These are phyloP conservation scores for Gleditsia sinensis DNA, from an alignment of 306 rosid species.

Conservation along the genomic window DNA sequence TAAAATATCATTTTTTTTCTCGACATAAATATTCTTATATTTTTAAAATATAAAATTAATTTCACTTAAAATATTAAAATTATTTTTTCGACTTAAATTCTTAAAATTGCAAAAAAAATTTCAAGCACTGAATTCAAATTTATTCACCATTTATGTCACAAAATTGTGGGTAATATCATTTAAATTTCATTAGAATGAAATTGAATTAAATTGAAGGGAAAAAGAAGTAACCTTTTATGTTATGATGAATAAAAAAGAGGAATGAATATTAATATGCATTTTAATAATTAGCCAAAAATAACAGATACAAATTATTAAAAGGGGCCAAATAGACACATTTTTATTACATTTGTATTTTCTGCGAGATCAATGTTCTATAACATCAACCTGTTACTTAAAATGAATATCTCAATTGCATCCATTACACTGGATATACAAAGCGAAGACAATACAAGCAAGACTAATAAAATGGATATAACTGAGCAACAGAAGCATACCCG, in stretches of 20 bases:
- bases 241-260: neutral
- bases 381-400: neutral
- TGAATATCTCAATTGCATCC: slow-evolving; percentile 14
- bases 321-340: neutral
- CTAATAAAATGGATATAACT: slow-evolving; percentile 27
- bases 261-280: neutral
- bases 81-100: too few species aligned
- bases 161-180: too few species aligned
- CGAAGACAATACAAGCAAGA: slow-evolving; percentile 6
- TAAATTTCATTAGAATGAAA: too few species aligned
- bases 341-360: neutral
- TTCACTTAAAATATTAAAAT: too few species aligned
- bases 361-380: neutral
- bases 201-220: too few species aligned
- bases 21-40: too few species aligned
- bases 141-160: too few species aligned
- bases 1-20: too few species aligned
- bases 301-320: too few species aligned
- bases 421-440: slow-evolving; percentile 20
- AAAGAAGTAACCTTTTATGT: neutral
- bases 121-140: too few species aligned
- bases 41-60: too few species aligned
- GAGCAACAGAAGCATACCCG: slow-evolving; percentile 36
- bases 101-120: too few species aligned
- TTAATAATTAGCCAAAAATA: neutral